phyloP scores from a whole-genome alignment of 108 stramenopile genomes.

The Parmales sp. region DNA sequence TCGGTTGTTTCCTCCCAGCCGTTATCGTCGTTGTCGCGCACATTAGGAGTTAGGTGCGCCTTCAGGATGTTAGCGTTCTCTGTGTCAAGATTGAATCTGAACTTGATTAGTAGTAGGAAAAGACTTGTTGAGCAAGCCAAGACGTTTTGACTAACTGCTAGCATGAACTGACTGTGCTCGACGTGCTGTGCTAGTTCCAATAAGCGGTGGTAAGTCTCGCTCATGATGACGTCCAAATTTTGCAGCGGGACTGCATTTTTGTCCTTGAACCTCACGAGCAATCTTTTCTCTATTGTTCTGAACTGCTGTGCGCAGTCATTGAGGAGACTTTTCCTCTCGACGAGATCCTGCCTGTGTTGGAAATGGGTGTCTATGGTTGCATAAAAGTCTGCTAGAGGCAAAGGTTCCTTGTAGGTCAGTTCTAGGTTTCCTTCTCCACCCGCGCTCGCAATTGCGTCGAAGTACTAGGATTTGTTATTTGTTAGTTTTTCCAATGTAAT shows the following conservation, averaged over 20 bases:
- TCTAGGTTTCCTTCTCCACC: neutral
- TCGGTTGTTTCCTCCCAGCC: neutral
- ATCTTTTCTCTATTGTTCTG: neutral
- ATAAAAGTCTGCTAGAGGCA: neutral
- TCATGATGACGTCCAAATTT: neutral
- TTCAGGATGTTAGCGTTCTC: neutral
- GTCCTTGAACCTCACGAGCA: slow-evolving; percentile 8
- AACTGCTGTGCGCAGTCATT: slow-evolving; percentile 7
- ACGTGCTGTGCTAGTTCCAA: neutral
- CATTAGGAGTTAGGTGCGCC: neutral
- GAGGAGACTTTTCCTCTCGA: neutral
- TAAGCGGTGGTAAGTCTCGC: neutral
- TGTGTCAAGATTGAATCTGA: neutral
- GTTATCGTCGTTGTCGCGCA: neutral
- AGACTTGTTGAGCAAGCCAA: neutral
- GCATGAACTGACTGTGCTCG: neutral
- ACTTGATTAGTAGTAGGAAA: neutral
- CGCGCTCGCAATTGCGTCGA: neutral
- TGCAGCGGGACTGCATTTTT: neutral
- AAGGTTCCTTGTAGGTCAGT: neutral
- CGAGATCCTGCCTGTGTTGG: neutral
- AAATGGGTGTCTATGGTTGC: neutral
- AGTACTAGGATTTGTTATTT: neutral
- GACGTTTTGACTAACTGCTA: neutral
- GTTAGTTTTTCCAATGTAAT: no score